Evolutionary conservation across 2,329 filamentous ascomycete genomes (phyloP).

Genomic region (Paecilomyces dactylethromorphus): DNA sequence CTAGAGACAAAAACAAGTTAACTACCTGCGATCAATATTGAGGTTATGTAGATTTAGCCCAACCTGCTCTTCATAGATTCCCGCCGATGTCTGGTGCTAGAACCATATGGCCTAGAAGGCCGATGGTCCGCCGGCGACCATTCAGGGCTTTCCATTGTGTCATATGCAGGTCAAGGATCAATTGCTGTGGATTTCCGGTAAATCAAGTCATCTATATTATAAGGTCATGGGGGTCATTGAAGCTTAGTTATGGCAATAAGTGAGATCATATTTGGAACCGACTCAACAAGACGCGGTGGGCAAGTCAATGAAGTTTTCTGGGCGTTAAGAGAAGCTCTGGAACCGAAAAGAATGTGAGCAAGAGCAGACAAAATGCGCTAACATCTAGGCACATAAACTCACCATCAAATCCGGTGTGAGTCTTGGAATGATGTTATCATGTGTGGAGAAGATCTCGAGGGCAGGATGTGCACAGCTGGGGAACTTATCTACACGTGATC

Average conservation of each 20-base stretch:
- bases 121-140: conserved; percentile 16
- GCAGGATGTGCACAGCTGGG: not conserved
- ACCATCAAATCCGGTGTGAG: not conserved
- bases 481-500: not conserved
- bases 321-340: not conserved
- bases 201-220: not conserved
- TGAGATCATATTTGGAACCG: not conserved
- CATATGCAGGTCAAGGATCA: not conserved
- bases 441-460: not conserved
- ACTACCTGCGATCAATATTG: not conserved
- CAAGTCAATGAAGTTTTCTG: not conserved
- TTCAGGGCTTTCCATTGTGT: conserved; percentile 22
- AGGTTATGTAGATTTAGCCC: conserved; percentile 6
- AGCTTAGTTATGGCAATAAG: not conserved
- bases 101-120: conserved; percentile 14
- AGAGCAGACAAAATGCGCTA: not conserved
- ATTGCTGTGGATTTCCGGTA: not conserved
- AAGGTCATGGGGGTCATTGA: not conserved
- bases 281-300: not conserved
- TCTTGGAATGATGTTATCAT: not conserved
- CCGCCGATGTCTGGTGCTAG: conserved; percentile 20
- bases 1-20: conserved; percentile 20
- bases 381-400: not conserved
- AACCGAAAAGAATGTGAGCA: not conserved
- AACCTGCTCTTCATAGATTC: conserved; percentile 37